Base-by-base conservation (phyloP, 2,329 filamentous ascomycete genomes). In the Calonectria henricotiae region DNA sequence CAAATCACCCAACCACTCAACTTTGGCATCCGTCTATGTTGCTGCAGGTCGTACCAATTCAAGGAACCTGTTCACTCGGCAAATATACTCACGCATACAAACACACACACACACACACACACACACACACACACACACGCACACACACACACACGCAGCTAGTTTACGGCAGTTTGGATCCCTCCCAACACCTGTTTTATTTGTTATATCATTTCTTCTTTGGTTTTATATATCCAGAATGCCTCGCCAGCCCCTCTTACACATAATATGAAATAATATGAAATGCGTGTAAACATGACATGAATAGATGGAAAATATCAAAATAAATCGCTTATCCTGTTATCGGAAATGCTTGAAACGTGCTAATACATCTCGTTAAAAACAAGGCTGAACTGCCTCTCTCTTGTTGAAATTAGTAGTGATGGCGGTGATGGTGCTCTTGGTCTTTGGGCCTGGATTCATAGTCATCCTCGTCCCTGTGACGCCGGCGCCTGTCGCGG, bases 351-450 rank as follows among this genome's bases (percentile, higher is more conserved):
- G 61, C 54, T 5, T 13, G 55, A 47, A 65, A 1, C 30, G n/a
- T 32, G 30, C 60, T 51, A 37, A 25, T 39, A 17, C 27, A 62
- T 20, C 37, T 44, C 27, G 41, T 46, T 23, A 35, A 41, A 41
- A 64, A 30, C 30, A 35, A 54, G 39, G 8, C 49, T 66, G 71
- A 39, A 43, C 67, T 30, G 68, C 79, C 71, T 7, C 80, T 80
- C 2, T 77, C 79, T 60, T 78, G 77, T 61, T 82, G 78, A 12
- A 75, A 78, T 66, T 79, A 78, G 67, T 82, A 80, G 64, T 81
- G 78, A 25, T 77, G 78, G 54, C 80, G 78, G 51, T 81, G 79
- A 41, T 81, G 80, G 17, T 79, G 77, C 17, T 81, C 77, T 25
- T 77, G 74, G 39, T 81, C 79, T 43, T 75, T 76, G 15, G 79